Conservation (phyloP, 495 filamentous ascomycete genomes). For the Penicillium cosmopolitanum region DNA sequence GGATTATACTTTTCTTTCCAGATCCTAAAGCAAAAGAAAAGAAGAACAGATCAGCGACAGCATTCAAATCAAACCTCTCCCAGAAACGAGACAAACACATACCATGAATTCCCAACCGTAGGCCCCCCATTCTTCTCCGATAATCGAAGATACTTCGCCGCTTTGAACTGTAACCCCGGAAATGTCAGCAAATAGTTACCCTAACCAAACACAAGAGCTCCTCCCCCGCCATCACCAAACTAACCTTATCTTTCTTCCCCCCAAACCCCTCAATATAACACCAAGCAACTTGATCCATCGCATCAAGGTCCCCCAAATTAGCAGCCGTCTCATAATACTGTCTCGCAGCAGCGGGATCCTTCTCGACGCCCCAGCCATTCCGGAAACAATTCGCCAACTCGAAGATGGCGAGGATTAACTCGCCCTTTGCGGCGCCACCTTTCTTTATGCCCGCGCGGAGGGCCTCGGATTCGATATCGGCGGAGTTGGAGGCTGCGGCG, state of each 20-base stretch:
- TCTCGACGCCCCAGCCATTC: slow-evolving; percentile 91
- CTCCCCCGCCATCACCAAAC: slow-evolving; percentile 34
- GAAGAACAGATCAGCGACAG: slow-evolving; percentile 17
- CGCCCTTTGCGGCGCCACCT: slow-evolving; percentile 92
- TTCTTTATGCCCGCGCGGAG: slow-evolving; percentile 86
- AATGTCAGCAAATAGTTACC: slow-evolving; percentile 12
- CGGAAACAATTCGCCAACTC: slow-evolving; percentile 94
- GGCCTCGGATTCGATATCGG: slow-evolving; percentile 80
- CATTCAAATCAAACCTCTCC: neutral
- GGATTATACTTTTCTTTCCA: slow-evolving; percentile 96
- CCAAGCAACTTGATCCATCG: slow-evolving; percentile 96
- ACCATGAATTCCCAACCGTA: slow-evolving; percentile 94
- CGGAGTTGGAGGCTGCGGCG: slow-evolving; percentile 88
- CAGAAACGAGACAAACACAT: slow-evolving; percentile 44
- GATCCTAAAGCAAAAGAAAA: slow-evolving; percentile 65
- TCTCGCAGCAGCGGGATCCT: slow-evolving; percentile 85
- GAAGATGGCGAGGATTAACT: slow-evolving; percentile 96
- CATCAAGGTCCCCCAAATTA: slow-evolving; percentile 93
- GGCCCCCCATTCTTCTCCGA: slow-evolving; percentile 89
- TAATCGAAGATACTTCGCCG: slow-evolving; percentile 91
- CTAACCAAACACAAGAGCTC: slow-evolving; percentile 9
- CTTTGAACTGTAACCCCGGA: slow-evolving; percentile 64
- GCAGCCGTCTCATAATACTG: slow-evolving; percentile 98
- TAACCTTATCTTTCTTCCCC: slow-evolving; percentile 94
- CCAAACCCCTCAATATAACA: slow-evolving; percentile 96